A percentile compares a stretch with the other conserved stretches of the same genome.
phyloP scores from a whole-genome alignment of 768 basidiomycete genomes.

The Nidularia sp. region DNA sequence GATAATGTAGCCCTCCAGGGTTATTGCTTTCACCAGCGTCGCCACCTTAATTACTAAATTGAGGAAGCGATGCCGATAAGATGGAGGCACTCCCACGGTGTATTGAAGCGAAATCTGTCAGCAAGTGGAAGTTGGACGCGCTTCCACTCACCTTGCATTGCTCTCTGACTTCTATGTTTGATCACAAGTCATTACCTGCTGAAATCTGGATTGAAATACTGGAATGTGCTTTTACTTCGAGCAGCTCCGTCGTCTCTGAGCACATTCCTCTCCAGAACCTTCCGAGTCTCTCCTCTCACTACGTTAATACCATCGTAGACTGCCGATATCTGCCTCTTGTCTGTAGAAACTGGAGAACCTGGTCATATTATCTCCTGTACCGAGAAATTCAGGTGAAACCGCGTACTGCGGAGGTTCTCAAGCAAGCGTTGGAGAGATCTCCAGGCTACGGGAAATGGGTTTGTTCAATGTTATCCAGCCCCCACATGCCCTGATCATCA shows the following conservation, averaged over 20 bases:
- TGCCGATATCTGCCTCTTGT: constrained; percentile 41
- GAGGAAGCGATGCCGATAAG: no score
- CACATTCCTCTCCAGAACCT: constrained; percentile 48
- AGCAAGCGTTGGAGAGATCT: constrained; percentile 18
- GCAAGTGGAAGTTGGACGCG: no score
- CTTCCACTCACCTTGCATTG: no score
- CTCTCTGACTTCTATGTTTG: neutral
- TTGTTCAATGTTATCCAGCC: constrained; percentile 7
- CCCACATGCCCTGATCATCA: constrained; percentile 4
- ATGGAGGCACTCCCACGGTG: no score
- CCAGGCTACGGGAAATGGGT: constrained; percentile 26
- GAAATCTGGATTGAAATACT: constrained; percentile 57
- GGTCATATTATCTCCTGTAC: constrained; percentile 45
- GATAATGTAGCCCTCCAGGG: no score
- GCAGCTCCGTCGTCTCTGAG: constrained; percentile 12
- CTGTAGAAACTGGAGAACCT: constrained; percentile 51
- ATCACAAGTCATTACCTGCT: constrained; percentile 28
- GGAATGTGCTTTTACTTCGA: constrained; percentile 31
- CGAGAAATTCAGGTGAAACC: constrained; percentile 43
- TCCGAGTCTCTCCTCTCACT: neutral
- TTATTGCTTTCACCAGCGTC: no score
- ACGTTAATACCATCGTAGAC: constrained; percentile 23
- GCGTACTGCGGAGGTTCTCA: constrained; percentile 22
- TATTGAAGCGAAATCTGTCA: no score
- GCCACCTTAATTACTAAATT: no score